Evolutionary conservation across 768 basidiomycete species (phyloP), one percentile per base, ranked within the genome.

Genomic region (Tephrocybe sp.): DNA sequence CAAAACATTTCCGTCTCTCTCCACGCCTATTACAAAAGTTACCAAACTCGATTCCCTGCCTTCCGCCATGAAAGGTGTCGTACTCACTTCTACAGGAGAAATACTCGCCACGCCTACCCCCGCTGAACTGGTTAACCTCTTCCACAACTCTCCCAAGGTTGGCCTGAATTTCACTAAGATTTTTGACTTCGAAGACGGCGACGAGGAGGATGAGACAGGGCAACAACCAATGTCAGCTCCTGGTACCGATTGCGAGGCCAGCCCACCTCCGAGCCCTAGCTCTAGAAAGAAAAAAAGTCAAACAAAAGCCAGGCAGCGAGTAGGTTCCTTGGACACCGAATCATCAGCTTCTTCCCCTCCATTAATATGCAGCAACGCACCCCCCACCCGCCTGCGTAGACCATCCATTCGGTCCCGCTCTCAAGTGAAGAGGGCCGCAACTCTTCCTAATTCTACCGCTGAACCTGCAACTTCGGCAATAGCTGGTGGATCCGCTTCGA

Each of bases 71-170:
- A 85, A 85, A 62, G 84, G 91, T 2, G 87, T 93, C 34, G 75
- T 93, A 26, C 73, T 92, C 33, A 91, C 91, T 0, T 72, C 84
- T 7, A 91, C 91, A 0, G 90, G 91, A 7, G 83, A 91, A 62
- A 71, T 76, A 1, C 71, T 92, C 6, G 74, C 80, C 3, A 93
- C 90, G 11, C 90, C 90, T 1, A 73, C 78, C 1, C 86, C 85
- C 0, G 70, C 75, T 0, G 85, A 87, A 60, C 72, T 91, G 0
- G 77, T 77, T 2, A 82, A 78, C 32, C 72, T 90, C 2, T 87
- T 92, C 59, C 75, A 80, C 26, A 75, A 78, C 36, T 85, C 84
- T 7, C 89, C 89, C 0, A 83, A 76, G 53, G 81, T 87, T 34
- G 83, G 82, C 2, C 73, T 92, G 22, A 82, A 87, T 59, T 92